phyloP scores from a whole-genome alignment of 1,284 basidiomycete genomes.

The Ustilago sp. region DNA sequence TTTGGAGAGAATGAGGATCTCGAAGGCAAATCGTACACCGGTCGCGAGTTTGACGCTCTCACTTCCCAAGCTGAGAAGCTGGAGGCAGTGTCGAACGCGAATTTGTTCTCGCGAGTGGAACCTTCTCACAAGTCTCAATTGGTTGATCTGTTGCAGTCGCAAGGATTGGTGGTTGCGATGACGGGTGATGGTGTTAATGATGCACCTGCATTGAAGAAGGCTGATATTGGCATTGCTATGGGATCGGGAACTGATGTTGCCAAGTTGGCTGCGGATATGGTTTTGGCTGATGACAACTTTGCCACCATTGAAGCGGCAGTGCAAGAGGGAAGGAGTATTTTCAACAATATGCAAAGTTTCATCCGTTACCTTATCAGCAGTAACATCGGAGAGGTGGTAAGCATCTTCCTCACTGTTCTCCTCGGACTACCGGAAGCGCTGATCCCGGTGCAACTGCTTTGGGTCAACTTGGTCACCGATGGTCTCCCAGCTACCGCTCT shows the following conservation, averaged over 20 bases:
- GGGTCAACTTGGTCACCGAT: slow-evolving; percentile 76
- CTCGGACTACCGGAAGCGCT: slow-evolving; percentile 98
- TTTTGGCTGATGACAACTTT: slow-evolving; percentile 72
- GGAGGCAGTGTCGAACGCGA: slow-evolving; percentile 84
- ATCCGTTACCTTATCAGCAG: slow-evolving; percentile 87
- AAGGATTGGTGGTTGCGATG: slow-evolving; percentile 98
- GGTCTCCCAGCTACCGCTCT: slow-evolving; percentile 97
- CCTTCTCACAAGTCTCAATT: slow-evolving; percentile 94
- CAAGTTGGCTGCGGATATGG: slow-evolving; percentile 72
- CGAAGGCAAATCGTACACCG: slow-evolving; percentile 92
- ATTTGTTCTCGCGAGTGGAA: slow-evolving; percentile 92
- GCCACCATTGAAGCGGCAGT: slow-evolving; percentile 71
- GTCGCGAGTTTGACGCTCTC: slow-evolving; percentile 87
- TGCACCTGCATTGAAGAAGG: slow-evolving; percentile 71
- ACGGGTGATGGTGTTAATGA: slow-evolving; percentile 71
- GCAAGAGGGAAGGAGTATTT: slow-evolving; percentile 95
- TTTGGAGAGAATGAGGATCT: slow-evolving; percentile 73
- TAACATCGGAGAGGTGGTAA: slow-evolving; percentile 98
- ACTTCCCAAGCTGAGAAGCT: slow-evolving; percentile 80
- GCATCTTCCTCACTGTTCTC: slow-evolving; percentile 95
- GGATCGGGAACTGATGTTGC: slow-evolving; percentile 71
- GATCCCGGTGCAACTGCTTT: slow-evolving; percentile 96
- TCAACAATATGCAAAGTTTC: slow-evolving; percentile 99
- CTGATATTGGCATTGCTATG: slow-evolving; percentile 72
- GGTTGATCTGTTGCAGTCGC: slow-evolving; percentile 91